Evolutionary conservation across 2,329 filamentous ascomycete genomes (phyloP).

Genomic region (Tympanopsis confertula): DNA sequence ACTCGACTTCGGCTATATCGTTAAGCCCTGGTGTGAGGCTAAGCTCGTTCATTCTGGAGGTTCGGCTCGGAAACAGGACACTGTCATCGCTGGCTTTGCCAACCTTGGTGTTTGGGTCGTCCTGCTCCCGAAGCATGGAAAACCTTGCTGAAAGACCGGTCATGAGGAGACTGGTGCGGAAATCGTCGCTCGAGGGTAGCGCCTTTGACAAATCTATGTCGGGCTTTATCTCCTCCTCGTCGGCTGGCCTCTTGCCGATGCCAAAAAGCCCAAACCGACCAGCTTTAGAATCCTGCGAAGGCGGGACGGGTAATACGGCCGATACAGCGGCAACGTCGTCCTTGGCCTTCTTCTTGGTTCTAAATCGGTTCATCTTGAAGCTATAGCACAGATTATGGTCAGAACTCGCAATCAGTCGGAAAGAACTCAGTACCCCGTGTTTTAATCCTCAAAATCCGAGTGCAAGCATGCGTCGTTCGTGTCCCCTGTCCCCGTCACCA

Average conservation of each 20-base stretch:
- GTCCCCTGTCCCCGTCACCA: no score
- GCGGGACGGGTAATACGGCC: constrained; percentile 22
- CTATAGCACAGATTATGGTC: no score
- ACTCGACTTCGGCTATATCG: constrained; percentile 69
- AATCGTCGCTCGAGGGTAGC: constrained; percentile 75
- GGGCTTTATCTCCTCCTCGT: constrained; percentile 42
- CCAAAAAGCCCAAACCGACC: constrained; percentile 42
- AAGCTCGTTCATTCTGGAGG: constrained; percentile 67
- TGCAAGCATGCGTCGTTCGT: no score
- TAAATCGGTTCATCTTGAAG: constrained; percentile 61
- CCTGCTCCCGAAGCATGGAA: constrained; percentile 91
- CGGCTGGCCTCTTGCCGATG: constrained; percentile 36
- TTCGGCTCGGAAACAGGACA: constrained; percentile 71
- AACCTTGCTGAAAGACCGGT: constrained; percentile 88
- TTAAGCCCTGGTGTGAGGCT: constrained; percentile 45
- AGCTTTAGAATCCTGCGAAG: constrained; percentile 43
- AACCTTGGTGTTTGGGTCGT: constrained; percentile 77
- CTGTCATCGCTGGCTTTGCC: constrained; percentile 95
- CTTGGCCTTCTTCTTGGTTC: constrained; percentile 60
- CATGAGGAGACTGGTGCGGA: constrained; percentile 92
- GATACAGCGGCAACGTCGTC: constrained; percentile 30
- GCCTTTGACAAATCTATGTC: constrained; percentile 64
- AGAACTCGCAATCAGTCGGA: no score
- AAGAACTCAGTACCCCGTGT: no score
- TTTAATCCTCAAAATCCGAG: no score